Percentiles rank a stretch among this genome's conserved stretches.
These are phyloP conservation scores for Suillus plorans DNA, from an alignment of 768 basidiomycete genomes.

Conservation along the genomic window DNA sequence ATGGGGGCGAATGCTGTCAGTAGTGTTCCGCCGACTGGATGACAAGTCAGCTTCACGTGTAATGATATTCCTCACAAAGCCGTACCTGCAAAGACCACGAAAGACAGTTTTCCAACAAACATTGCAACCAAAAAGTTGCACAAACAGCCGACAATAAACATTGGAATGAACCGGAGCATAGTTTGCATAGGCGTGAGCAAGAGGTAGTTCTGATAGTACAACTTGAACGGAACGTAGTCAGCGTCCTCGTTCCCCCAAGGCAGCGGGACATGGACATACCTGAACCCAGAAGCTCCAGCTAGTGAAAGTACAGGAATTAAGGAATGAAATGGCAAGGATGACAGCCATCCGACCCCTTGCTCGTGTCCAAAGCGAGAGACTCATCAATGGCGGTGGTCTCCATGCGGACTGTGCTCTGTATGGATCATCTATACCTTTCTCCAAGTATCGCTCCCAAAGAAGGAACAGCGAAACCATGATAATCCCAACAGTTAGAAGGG, in stretches of 20 bases:
- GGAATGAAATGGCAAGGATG: constrained; percentile 61
- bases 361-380: constrained; percentile 58
- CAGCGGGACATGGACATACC: constrained; percentile 19
- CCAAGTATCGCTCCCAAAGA: constrained; percentile 66
- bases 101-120: constrained; percentile 52
- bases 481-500: constrained; percentile 61
- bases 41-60: constrained; percentile 2
- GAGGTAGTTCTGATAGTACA: constrained; percentile 72
- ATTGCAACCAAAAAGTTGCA: constrained; percentile 70
- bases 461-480: constrained; percentile 56
- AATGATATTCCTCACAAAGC: not conserved
- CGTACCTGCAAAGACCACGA: constrained; percentile 57
- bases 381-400: constrained; percentile 65
- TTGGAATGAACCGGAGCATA: constrained; percentile 68
- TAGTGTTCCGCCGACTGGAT: constrained; percentile 53
- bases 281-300: constrained; percentile 53
- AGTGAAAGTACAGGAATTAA: constrained; percentile 60
- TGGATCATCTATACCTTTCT: constrained; percentile 26
- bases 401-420: constrained; percentile 23
- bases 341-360: constrained; percentile 59
- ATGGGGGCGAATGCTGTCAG: constrained; percentile 58
- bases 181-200: constrained; percentile 54
- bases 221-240: constrained; percentile 30
- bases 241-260: not conserved
- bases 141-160: constrained; percentile 63